Percentiles rank a stretch among this genome's conserved stretches.
phyloP scores from a whole-genome alignment of 2,329 filamentous ascomycete species.

The Dactylellina sp. region DNA sequence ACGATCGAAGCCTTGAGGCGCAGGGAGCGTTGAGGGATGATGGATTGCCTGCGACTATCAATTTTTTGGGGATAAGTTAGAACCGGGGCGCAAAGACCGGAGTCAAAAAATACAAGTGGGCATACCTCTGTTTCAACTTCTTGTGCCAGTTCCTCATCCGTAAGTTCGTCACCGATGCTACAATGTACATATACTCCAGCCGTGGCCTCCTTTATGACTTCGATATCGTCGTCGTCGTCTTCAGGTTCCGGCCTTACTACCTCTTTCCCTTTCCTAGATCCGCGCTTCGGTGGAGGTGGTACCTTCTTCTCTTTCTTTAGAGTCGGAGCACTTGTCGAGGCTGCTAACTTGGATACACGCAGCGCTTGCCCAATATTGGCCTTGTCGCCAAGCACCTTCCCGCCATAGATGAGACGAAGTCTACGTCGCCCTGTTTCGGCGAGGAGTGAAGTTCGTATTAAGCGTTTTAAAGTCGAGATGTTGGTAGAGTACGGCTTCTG shows the following conservation, averaged over 20 bases:
- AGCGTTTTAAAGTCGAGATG: constrained; percentile 81
- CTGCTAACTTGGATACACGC: constrained; percentile 71
- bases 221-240: constrained; percentile 68
- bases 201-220: constrained; percentile 62
- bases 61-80: not conserved
- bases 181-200: constrained; percentile 84
- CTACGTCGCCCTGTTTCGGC: constrained; percentile 73
- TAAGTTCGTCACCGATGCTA: constrained; percentile 82
- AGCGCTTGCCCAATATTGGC: constrained; percentile 77
- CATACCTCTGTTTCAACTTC: constrained; percentile 68
- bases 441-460: constrained; percentile 79
- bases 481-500: constrained; percentile 75
- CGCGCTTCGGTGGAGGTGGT: constrained; percentile 36
- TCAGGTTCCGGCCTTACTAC: constrained; percentile 70
- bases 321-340: constrained; percentile 56
- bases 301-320: constrained; percentile 58
- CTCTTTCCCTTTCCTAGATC: constrained; percentile 59
- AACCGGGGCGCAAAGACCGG: too few species aligned
- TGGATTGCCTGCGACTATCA: constrained; percentile 58
- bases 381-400: constrained; percentile 83
- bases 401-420: constrained; percentile 88
- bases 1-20: constrained; percentile 86
- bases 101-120: not conserved
- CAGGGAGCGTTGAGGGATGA: constrained; percentile 66
- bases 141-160: constrained; percentile 74